Conservation (phyloP, 768 basidiomycete genomes). For the Mycena galopus region DNA sequence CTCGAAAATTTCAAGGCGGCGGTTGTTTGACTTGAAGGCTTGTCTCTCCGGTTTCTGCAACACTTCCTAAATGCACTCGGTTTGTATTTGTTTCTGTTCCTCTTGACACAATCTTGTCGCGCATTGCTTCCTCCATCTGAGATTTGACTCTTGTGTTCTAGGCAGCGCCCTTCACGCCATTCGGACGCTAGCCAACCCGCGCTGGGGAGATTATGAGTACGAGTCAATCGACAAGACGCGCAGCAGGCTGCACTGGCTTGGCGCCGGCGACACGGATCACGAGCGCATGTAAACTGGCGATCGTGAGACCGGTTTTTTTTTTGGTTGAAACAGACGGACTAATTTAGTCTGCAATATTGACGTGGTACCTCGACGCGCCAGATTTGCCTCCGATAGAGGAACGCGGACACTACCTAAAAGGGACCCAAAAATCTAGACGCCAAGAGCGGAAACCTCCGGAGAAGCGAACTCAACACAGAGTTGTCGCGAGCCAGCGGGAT, state of each 20-base stretch:
- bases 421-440: no score
- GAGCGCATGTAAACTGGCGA: conserved; percentile 27
- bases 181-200: conserved; percentile 15
- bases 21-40: no score
- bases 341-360: background rate
- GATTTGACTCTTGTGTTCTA: background rate
- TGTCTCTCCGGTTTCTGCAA: no score
- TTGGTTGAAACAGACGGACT: background rate
- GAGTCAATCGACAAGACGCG: conserved; percentile 22
- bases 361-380: conserved; percentile 16
- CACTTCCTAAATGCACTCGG: no score
- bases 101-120: no score
- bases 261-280: conserved; percentile 21
- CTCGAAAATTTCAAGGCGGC: no score
- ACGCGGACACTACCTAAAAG: no score
- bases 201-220: conserved; percentile 31
- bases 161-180: conserved; percentile 30
- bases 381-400: conserved; percentile 24
- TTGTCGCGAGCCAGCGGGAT: no score
- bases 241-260: conserved; percentile 26
- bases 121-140: background rate
- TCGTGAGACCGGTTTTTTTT: background rate
- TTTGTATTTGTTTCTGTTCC: no score
- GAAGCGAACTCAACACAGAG: no score
- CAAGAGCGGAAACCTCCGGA: no score